Percentiles rank a stretch among this genome's conserved stretches.
Evolutionary conservation across 2,329 filamentous ascomycete species (phyloP).

Genomic region (Ophiostoma sp.): DNA sequence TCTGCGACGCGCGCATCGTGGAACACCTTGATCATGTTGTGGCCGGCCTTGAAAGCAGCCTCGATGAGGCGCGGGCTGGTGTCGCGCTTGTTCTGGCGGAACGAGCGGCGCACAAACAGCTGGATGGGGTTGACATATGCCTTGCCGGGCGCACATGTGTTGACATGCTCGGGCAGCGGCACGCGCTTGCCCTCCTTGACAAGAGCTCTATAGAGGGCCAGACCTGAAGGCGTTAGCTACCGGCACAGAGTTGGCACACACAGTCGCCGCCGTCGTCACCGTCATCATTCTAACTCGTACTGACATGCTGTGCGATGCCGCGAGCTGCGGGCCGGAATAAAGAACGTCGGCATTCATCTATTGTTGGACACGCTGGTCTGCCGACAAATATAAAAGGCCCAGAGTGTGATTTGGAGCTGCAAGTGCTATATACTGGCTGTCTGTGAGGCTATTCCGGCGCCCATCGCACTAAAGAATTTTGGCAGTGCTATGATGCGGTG

Average conservation of each 20-base stretch:
- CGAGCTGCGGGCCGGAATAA: constrained; percentile 46
- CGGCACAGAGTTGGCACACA: too few species aligned
- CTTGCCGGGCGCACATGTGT: constrained; percentile 29
- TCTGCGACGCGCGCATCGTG: constrained; percentile 37
- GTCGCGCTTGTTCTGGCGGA: constrained; percentile 54
- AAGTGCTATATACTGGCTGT: not conserved
- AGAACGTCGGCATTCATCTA: constrained; percentile 38
- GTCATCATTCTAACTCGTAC: not conserved
- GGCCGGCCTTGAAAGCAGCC: constrained; percentile 61
- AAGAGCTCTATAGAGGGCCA: constrained; percentile 68
- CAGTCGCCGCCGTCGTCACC: not conserved
- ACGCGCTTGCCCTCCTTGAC: constrained; percentile 53
- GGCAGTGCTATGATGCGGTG: not conserved
- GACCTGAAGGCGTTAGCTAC: constrained; percentile 40
- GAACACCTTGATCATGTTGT: constrained; percentile 40
- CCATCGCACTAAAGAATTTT: not conserved
- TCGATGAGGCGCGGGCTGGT: constrained; percentile 56
- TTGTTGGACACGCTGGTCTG: not conserved
- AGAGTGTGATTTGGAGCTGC: not conserved
- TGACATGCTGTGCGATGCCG: constrained; percentile 51
- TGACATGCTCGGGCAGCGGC: constrained; percentile 47
- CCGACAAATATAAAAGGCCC: not conserved
- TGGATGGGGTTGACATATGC: constrained; percentile 43
- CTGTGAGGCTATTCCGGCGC: not conserved
- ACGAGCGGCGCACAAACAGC: constrained; percentile 56